A percentile compares a stretch with the other conserved stretches of the same genome.
phyloP scores from a whole-genome alignment of 305 asterid genomes.

The Solanum hybrid region DNA sequence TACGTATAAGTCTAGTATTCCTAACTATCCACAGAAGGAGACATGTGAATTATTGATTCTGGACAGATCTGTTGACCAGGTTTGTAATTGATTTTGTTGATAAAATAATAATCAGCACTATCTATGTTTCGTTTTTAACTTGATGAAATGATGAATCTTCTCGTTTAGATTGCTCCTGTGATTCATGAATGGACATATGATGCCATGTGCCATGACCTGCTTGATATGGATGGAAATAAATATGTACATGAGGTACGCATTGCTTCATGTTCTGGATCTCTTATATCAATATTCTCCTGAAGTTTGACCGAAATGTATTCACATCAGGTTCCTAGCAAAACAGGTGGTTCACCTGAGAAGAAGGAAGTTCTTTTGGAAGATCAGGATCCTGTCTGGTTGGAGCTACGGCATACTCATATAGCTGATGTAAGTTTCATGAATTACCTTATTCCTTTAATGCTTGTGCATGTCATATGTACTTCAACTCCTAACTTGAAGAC shows the following conservation, averaged over 20 bases:
- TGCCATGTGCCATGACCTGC: slow-evolving; percentile 97
- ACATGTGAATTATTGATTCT: slow-evolving; percentile 89
- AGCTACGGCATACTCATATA: slow-evolving; percentile 82
- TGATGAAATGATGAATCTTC: not conserved
- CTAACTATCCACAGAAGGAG: slow-evolving; percentile 78
- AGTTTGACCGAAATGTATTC: not conserved
- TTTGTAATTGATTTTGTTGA: slow-evolving; percentile 11
- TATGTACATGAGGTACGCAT: slow-evolving; percentile 67
- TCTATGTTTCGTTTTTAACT: not conserved
- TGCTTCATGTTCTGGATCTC: slow-evolving; percentile 8
- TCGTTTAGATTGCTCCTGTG: slow-evolving; percentile 78
- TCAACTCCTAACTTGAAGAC: slow-evolving; percentile 10
- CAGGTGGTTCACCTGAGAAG: slow-evolving; percentile 75
- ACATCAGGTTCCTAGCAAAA: slow-evolving; percentile 66
- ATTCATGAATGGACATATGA: slow-evolving; percentile 99
- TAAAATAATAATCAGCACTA: not conserved
- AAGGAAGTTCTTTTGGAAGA: slow-evolving; percentile 91
- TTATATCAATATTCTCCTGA: not conserved
- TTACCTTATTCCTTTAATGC: slow-evolving; percentile 4
- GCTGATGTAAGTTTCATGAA: slow-evolving; percentile 59
- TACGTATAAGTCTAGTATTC: slow-evolving; percentile 54
- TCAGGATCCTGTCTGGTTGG: slow-evolving; percentile 93
- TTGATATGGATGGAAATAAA: slow-evolving; percentile 88
- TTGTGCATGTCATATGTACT: slow-evolving; percentile 8
- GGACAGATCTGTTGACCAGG: slow-evolving; percentile 97